Percentiles rank a stretch among this genome's conserved stretches.
phyloP scores from a whole-genome alignment of 129 eudicot species.

The Heracleum sosnowskyi region DNA sequence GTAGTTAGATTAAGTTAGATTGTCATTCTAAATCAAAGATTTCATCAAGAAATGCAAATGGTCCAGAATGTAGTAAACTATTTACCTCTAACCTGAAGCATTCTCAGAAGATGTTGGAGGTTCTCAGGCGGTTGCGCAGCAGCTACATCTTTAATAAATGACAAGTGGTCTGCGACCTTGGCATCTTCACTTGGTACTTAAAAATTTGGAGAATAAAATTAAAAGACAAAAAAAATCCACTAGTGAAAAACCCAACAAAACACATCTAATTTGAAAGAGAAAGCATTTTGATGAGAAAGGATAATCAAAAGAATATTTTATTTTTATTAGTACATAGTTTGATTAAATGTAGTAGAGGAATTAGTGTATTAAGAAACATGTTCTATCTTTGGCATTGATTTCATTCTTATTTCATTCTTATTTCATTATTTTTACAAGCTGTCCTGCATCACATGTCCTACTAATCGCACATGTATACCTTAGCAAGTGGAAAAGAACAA shows the following conservation, averaged over 20 bases:
- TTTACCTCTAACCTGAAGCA: constrained; percentile 95
- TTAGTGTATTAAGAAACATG: no score
- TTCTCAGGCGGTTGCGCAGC: constrained; percentile 81
- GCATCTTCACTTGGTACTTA: constrained; percentile 12
- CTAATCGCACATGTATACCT: neutral
- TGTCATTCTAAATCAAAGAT: neutral
- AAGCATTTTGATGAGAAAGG: no score
- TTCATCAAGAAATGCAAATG: neutral
- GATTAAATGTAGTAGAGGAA: no score
- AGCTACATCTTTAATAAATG: constrained; percentile 76
- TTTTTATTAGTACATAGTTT: no score
- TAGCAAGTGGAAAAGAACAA: neutral
- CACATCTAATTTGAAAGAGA: neutral
- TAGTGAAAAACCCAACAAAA: neutral
- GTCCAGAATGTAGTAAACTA: constrained; percentile 7
- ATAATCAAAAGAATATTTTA: no score
- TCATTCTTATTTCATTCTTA: no score
- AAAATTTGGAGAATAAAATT: neutral
- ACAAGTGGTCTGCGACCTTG: constrained; percentile 61
- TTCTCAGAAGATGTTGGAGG: constrained; percentile 68
- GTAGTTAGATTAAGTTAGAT: neutral
- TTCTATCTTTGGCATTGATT: no score
- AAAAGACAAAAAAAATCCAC: neutral
- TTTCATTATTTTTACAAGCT: no score
- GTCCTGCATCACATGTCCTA: no score